Evolutionary conservation across 169 alveolate species (phyloP), one percentile per base, ranked within the genome.

Genomic region (Plasmodium malariae): DNA sequence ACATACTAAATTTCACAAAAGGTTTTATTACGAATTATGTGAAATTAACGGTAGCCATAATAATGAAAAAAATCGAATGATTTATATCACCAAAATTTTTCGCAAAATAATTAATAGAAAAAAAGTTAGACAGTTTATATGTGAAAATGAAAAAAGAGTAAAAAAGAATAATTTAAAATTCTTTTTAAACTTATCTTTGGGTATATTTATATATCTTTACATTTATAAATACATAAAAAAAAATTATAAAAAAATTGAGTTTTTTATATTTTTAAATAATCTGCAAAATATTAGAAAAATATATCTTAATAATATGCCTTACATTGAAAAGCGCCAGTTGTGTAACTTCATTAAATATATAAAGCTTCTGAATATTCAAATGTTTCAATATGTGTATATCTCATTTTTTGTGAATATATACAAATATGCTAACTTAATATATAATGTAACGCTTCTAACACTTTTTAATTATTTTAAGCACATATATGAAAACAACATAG

Each of bases 181-280:
- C n/a, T 67, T 80, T 80, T 43, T 80, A 40, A 48, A 80, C 43
- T 40, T 80, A 80, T 80, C 83, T 24, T 80, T 80, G n/a, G 90
- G 90, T 14, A 80, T 80, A 51, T 80, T 80, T 67, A 67, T 80
- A 65, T 80, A 80, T 32, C 32, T 80, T 26, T 80, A 80, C 59
- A 67, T 80, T 11, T 70, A 65, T 48, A 80, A 48, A 57, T 67
- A 80, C 19, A 67, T 67, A 21, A 80, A 67, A 63, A 55, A 67
- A 28, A 63, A 63, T 57, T 80, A 80, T 59, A 80, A 57, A 54
- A 80, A 54, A 67, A 63, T 80, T 17, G 83, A 80, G 7, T 65
- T 65, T 54, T 80, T 80, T 80, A 67, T 80, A 49, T 80, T 80
- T 80, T 80, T 80, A 67, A 80, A 80, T 80, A 67, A 36, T 19